Evolutionary conservation across 257 asterid genomes (phyloP), one percentile per base, ranked within the genome.

Genomic region (Plantago major): DNA sequence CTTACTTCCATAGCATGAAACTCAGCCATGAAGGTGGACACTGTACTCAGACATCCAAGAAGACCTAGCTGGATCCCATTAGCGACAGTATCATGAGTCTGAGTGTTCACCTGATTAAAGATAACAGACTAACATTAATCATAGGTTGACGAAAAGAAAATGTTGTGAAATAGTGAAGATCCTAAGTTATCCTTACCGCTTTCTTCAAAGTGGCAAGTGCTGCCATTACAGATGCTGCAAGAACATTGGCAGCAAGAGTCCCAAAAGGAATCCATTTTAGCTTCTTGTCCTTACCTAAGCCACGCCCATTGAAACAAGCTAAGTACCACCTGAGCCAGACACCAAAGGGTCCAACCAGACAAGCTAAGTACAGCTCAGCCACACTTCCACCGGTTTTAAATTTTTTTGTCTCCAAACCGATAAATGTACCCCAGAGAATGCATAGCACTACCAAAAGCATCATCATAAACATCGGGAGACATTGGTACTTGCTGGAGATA

Each of bases 211-310:
- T 73, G 72, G 94, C 90, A 15, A 93, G 65, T 13, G 88, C 88
- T 62, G 96, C 99, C 99, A 93, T 93, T n/a, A 74, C 17, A 67
- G 82, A 83, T 66, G 97, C 92, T 60, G 99, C 99, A 62, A 77
- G 68, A 54, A 87, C 84, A 73, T 93, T 89, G 42, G 99, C 97
- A 58, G 84, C 83, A 55, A 93, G 88, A 60, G 99, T 89, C 52
- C 99, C 97, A 7, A 93, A 80, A 1, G 97, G 99, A 9, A 89
- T 47, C 99, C 97, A 93, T 81, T 78, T 89, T 16, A 83, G 26
- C 37, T 5, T 4, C 53, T 74, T 71, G 16, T 67, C 63, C 74
- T 72, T 74, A 15, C 97, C 97, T 18, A 89, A 16, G 19, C 96
- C 95, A 9, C 74, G 84, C 10, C 99, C 97, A 53, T 93, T 93